A percentile compares a stretch with the other conserved stretches of the same genome.
These are phyloP conservation scores for Lecanicillium sp. DNA, from an alignment of 2,329 filamentous ascomycete genomes.

Conservation along the genomic window DNA sequence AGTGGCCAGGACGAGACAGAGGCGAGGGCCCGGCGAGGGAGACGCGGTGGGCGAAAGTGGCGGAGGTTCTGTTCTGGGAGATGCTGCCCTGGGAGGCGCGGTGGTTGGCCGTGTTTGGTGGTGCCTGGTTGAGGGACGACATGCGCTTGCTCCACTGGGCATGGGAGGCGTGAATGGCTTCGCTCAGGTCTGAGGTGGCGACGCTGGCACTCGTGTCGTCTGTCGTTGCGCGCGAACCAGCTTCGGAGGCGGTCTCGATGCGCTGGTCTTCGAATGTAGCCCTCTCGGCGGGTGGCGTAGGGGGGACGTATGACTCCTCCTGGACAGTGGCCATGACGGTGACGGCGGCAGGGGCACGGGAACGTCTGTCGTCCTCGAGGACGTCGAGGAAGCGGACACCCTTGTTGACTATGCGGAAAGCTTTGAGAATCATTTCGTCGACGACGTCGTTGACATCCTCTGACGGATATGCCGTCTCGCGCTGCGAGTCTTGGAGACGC, in stretches of 20 bases:
- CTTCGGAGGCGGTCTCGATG: slow-evolving; percentile 28
- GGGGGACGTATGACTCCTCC: slow-evolving; percentile 53
- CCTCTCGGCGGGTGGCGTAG: slow-evolving; percentile 58
- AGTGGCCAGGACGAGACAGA: slow-evolving; percentile 57
- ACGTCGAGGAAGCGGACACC: slow-evolving; percentile 86
- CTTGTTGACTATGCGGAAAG: slow-evolving; percentile 89
- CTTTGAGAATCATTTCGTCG: slow-evolving; percentile 89
- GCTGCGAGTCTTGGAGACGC: slow-evolving; percentile 69
- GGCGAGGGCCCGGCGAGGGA: slow-evolving; percentile 67
- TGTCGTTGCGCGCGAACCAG: slow-evolving; percentile 33
- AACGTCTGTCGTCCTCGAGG: slow-evolving; percentile 59
- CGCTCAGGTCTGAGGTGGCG: slow-evolving; percentile 30
- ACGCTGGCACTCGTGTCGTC: slow-evolving; percentile 29
- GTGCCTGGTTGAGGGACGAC: slow-evolving; percentile 35
- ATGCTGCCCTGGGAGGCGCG: slow-evolving; percentile 32
- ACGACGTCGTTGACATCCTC: slow-evolving; percentile 68
- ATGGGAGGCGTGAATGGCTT: slow-evolving; percentile 29
- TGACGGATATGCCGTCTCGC: slow-evolving; percentile 37
- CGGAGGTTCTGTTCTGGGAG: slow-evolving; percentile 42
- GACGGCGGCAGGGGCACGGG: slow-evolving; percentile 46
- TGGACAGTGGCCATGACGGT: slow-evolving; percentile 55
- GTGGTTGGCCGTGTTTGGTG: slow-evolving; percentile 25
- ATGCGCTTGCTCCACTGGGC: slow-evolving; percentile 39
- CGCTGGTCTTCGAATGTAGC: slow-evolving; percentile 40
- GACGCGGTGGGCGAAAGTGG: slow-evolving; percentile 63